phyloP scores from a whole-genome alignment of 805 yeast genomes.

The Schwanniomyces polymorphus region DNA sequence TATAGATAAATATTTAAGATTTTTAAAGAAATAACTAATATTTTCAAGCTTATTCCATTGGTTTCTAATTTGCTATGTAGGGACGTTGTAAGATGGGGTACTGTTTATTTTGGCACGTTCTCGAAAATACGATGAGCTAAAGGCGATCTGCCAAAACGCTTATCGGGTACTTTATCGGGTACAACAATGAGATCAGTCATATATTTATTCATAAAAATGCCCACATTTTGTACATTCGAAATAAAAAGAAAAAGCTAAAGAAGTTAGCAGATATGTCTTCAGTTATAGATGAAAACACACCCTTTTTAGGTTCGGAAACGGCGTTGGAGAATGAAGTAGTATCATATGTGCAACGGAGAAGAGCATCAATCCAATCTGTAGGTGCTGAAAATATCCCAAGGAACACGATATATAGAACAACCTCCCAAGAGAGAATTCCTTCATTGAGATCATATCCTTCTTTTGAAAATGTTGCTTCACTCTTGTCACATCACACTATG shows the following conservation, averaged over 20 bases:
- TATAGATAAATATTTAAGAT: background rate
- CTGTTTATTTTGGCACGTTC: background rate
- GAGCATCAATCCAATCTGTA: constrained; percentile 36
- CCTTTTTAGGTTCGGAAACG: constrained; percentile 11
- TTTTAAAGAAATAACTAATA: background rate
- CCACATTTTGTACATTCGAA: background rate
- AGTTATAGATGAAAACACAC: constrained; percentile 11
- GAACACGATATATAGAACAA: background rate
- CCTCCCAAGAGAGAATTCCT: constrained; percentile 6
- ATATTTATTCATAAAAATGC: background rate
- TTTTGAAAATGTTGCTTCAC: constrained; percentile 12
- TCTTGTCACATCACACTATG: constrained; percentile 23
- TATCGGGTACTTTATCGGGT: background rate
- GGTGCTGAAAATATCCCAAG: constrained; percentile 21
- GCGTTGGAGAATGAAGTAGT: constrained; percentile 37
- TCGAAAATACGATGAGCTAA: background rate
- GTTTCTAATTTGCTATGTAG: background rate
- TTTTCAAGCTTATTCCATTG: background rate
- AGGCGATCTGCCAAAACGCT: background rate
- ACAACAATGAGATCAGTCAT: background rate
- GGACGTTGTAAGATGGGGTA: background rate
- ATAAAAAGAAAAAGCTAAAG: background rate
- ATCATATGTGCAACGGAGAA: constrained; percentile 37
- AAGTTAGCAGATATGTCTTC: background rate
- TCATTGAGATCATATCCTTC: constrained; percentile 8